These are phyloP conservation scores for Tremellales sp. DNA, from an alignment of 1,284 basidiomycete species.

Conservation along the genomic window DNA sequence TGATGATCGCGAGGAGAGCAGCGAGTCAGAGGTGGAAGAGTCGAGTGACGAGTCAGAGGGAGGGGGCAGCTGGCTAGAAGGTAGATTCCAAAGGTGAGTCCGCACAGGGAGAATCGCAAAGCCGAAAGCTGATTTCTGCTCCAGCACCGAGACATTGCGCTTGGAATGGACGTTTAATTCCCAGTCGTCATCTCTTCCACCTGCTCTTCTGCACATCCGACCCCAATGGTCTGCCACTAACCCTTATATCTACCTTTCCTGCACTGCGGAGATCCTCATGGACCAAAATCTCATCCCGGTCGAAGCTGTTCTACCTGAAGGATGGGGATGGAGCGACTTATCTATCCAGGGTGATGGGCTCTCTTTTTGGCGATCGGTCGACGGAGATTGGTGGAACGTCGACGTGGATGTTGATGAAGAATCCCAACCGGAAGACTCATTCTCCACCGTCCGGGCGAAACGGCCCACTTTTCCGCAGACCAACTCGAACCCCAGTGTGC, in stretches of 20 bases:
- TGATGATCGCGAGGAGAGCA: conserved; percentile 9
- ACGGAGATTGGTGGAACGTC: conserved; percentile 19
- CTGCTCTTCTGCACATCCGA: conserved; percentile 22
- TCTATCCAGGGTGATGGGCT: conserved; percentile 30
- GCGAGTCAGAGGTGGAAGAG: conserved; percentile 11
- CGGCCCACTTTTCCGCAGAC: conserved; percentile 1
- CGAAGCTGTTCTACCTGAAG: conserved; percentile 28
- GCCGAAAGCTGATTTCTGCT: too few species aligned
- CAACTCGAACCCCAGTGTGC: conserved; percentile 8
- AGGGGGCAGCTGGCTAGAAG: conserved; percentile 36
- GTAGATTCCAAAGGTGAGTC: conserved; percentile 39
- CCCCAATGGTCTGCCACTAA: conserved; percentile 22
- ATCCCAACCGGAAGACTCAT: conserved; percentile 26
- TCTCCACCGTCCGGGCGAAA: conserved; percentile 23
- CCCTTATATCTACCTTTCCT: conserved; percentile 26
- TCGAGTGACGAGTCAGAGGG: conserved; percentile 16
- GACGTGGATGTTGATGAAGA: conserved; percentile 2
- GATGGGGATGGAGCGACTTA: conserved; percentile 39
- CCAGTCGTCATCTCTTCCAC: conserved; percentile 9
- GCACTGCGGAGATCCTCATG: conserved; percentile 12
- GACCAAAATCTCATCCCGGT: conserved; percentile 9
- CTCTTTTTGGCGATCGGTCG: conserved; percentile 26
- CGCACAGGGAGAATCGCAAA: too few species aligned
- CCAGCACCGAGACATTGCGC: conserved; percentile 31
- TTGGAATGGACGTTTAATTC: conserved; percentile 36